Percentiles rank a stretch among this genome's conserved stretches.
phyloP scores from a whole-genome alignment of 805 yeast species.

The Saturnispora ahearnii region DNA sequence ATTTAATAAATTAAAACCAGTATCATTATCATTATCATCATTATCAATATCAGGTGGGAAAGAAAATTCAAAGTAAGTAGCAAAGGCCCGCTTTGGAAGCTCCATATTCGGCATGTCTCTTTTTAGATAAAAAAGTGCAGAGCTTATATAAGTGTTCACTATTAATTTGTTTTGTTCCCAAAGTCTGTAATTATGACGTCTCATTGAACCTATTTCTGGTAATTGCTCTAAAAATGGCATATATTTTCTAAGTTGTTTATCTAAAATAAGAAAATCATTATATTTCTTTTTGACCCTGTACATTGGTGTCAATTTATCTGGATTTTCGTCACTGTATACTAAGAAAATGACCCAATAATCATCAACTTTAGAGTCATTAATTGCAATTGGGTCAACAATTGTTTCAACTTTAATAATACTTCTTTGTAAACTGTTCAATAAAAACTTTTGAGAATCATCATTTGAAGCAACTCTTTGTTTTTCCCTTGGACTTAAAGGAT shows the following conservation, averaged over 20 bases:
- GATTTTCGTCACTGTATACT: conserved; percentile 50
- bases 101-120: conserved; percentile 8
- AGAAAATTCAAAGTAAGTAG: conserved; percentile 22
- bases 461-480: neutral
- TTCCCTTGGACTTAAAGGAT: neutral
- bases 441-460: conserved; percentile 18
- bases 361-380: conserved; percentile 30
- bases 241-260: conserved; percentile 45
- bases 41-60: conserved; percentile 7
- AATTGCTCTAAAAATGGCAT: conserved; percentile 21
- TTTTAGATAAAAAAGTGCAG: conserved; percentile 13
- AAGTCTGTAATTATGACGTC: conserved; percentile 22
- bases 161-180: conserved; percentile 29
- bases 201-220: conserved; percentile 20
- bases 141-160: conserved; percentile 24
- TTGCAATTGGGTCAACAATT: conserved; percentile 24
- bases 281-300: conserved; percentile 66
- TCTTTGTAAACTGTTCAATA: conserved; percentile 23
- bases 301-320: conserved; percentile 41
- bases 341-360: conserved; percentile 56
- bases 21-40: neutral
- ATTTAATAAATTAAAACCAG: neutral
- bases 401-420: conserved; percentile 25
- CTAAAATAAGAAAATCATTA: conserved; percentile 52
- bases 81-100: conserved; percentile 19